Base-by-base conservation (phyloP, 2,329 filamentous ascomycete species). In the Calonectria fujianensis region DNA sequence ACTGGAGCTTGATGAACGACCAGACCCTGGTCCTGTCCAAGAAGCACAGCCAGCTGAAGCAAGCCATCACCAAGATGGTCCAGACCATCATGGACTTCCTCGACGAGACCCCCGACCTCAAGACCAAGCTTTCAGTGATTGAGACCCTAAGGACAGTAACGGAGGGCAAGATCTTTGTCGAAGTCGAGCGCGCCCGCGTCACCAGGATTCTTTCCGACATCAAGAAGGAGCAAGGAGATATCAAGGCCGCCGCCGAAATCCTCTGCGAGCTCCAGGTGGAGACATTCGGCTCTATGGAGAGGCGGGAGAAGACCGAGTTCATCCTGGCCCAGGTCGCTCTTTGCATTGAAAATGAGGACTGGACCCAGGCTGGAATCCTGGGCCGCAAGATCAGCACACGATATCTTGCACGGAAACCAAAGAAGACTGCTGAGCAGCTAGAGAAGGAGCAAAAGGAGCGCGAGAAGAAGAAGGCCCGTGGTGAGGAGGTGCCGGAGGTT, bases 21-120 rank as follows among this genome's bases (percentile, higher is more conserved):
- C 97, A 99, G 88, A 95, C 98, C 77, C 90, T 98, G 82, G 90
- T 98, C 78, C 90, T 99, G 73, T 98, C 97, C 79, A 99, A 99
- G 93, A 99, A 99, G 90, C 97, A 99, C 94, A 95, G 96, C 82
- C 97, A 99, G 89, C 96, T 99, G 84, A 99, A 99, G 88, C 97
- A 98, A 87, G 97, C 97, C 83, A 97, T 96, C 82, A 98, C 97
- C 82, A 97, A 96, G 89, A 99, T 99, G 97, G 96, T 99, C 75
- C 97, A 99, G 89, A 94, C 93, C 63, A 96, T 98, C 76, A 98
- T 99, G 93, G 90, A 89, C 74, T 98, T 98, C 86, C 88, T 99
- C 82, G 94, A 98, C 83, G 92, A 94, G 61, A 96, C 96, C 29
- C 96, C 97, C 41, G 94, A 92, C 82, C 83, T 95, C 75, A 96